These are phyloP conservation scores for Xylaria flabelliformis DNA, from an alignment of 495 filamentous ascomycete genomes.

Conservation along the genomic window DNA sequence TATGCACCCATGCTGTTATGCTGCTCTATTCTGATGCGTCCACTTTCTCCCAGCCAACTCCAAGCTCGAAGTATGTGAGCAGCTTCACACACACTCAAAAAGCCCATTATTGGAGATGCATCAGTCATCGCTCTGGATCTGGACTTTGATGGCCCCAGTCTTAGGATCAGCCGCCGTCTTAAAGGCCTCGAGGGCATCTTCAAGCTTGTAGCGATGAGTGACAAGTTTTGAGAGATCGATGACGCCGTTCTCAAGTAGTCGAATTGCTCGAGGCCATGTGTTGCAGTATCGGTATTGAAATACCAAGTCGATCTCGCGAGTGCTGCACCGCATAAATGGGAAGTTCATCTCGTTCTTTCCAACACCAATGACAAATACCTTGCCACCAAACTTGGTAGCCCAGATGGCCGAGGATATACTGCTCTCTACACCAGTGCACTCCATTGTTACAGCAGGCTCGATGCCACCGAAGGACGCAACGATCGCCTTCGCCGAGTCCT, in stretches of 20 bases:
- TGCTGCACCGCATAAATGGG: slow-evolving; percentile 90
- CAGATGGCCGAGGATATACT: slow-evolving; percentile 84
- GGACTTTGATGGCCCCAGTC: slow-evolving; percentile 94
- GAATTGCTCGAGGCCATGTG: slow-evolving; percentile 92
- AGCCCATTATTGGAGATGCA: background rate
- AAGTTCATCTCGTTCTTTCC: slow-evolving; percentile 93
- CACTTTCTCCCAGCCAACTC: background rate
- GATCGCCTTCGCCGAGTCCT: slow-evolving; percentile 72
- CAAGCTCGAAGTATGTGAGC: background rate
- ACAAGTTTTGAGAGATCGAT: slow-evolving; percentile 81
- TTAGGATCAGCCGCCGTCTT: slow-evolving; percentile 83
- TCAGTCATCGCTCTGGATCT: slow-evolving; percentile 70
- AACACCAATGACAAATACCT: slow-evolving; percentile 92
- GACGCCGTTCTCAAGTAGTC: slow-evolving; percentile 81
- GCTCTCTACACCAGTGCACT: slow-evolving; percentile 94
- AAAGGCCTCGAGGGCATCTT: slow-evolving; percentile 90
- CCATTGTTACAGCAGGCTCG: slow-evolving; percentile 77
- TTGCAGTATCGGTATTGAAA: slow-evolving; percentile 97
- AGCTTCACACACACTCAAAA: background rate
- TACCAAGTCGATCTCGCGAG: slow-evolving; percentile 89
- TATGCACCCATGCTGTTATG: slow-evolving; percentile 14
- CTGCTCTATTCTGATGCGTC: slow-evolving; percentile 7
- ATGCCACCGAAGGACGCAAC: slow-evolving; percentile 70
- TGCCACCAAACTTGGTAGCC: slow-evolving; percentile 88
- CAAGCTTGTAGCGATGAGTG: slow-evolving; percentile 83